A percentile compares a stretch with the other conserved stretches of the same genome.
These are phyloP conservation scores for Malassezia japonica DNA, from an alignment of 1,284 basidiomycete species.

Conservation along the genomic window DNA sequence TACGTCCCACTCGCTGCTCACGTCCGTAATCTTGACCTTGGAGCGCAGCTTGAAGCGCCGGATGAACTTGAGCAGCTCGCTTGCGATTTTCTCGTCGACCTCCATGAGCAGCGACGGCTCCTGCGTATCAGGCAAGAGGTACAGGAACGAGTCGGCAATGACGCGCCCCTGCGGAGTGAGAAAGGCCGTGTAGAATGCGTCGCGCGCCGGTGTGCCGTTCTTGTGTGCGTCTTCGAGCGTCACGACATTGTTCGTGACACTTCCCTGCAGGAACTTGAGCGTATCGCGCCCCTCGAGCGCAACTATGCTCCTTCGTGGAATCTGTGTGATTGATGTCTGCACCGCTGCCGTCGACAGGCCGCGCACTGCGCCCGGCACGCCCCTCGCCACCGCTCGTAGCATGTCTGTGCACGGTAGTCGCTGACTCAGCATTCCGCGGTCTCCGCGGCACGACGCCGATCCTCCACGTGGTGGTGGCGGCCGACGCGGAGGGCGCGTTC, in stretches of 20 bases:
- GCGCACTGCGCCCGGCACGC: background rate
- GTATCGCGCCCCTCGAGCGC: conserved; percentile 73
- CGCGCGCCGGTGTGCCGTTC: conserved; percentile 28
- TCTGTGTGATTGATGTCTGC: background rate
- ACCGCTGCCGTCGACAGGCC: background rate
- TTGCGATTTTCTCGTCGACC: conserved; percentile 55
- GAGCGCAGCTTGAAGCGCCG: conserved; percentile 79
- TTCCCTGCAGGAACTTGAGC: conserved; percentile 75
- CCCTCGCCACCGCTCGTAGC: background rate
- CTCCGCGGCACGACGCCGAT: too few species aligned
- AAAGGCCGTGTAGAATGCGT: conserved; percentile 67
- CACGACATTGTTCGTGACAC: conserved; percentile 59
- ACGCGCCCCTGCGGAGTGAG: conserved; percentile 88
- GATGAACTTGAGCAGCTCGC: conserved; percentile 59
- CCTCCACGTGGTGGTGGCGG: too few species aligned
- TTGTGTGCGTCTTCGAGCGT: conserved; percentile 17
- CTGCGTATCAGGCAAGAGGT: conserved; percentile 48
- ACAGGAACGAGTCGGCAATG: conserved; percentile 76
- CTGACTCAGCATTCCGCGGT: background rate
- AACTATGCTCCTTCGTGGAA: background rate
- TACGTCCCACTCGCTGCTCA: conserved; percentile 64
- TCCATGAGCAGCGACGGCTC: conserved; percentile 61
- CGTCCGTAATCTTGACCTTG: conserved; percentile 70
- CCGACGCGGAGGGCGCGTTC: too few species aligned
- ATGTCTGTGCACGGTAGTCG: conserved; percentile 3